Percentiles rank a stretch among this genome's conserved stretches.
Conservation (phyloP, 495 filamentous ascomycete species). For the Aspergillus ellipticus region DNA sequence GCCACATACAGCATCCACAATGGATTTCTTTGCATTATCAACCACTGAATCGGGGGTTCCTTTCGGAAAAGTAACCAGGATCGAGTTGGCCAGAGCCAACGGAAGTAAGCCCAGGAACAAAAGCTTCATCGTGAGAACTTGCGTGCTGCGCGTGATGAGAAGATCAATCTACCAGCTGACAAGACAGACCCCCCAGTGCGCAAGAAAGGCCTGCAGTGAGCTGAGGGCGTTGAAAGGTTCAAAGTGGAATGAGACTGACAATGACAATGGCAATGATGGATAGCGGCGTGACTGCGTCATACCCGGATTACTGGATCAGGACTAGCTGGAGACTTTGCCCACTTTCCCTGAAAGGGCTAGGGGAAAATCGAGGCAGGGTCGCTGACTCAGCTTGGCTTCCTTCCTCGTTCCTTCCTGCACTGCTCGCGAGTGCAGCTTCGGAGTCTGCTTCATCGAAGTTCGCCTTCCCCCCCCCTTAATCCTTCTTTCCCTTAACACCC, state of each 20-base stretch:
- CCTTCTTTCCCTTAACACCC: conserved; percentile 1
- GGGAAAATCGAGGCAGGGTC: not conserved
- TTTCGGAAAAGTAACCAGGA: conserved; percentile 73
- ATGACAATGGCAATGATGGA: not conserved
- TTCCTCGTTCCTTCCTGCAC: not conserved
- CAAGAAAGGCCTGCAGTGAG: not conserved
- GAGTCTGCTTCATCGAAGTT: not conserved
- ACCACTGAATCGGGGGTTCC: conserved; percentile 68
- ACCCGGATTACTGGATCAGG: not conserved
- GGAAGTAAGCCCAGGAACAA: conserved; percentile 53
- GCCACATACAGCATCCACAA: conserved; percentile 60
- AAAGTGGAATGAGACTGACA: not conserved
- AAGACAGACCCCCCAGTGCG: no score
- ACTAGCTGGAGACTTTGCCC: not conserved
- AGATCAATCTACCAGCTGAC: no score
- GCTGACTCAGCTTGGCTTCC: conserved; percentile 13
- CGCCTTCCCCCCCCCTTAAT: conserved; percentile 6
- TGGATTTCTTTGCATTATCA: conserved; percentile 63
- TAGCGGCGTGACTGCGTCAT: conserved; percentile 19
- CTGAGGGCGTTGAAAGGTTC: not conserved
- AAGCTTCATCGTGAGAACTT: conserved; percentile 54
- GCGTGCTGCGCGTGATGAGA: not conserved
- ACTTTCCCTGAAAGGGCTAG: not conserved
- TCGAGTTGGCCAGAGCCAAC: conserved; percentile 59
- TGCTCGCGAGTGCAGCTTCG: not conserved